Conservation (phyloP, 2,329 filamentous ascomycete genomes). For the Spiromastix sp. region DNA sequence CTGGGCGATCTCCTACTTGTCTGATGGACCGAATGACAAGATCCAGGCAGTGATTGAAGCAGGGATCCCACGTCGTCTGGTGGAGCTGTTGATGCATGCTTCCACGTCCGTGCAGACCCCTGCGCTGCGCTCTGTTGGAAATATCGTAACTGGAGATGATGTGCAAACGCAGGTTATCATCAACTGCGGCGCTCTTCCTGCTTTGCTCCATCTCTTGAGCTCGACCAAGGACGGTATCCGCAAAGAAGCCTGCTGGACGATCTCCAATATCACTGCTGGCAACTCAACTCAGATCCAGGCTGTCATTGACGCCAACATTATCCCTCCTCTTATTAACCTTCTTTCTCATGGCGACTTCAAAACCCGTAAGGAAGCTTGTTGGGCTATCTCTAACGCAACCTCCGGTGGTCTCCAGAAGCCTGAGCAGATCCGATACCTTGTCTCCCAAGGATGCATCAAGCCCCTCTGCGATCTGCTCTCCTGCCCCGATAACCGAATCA, state of each 20-base stretch:
- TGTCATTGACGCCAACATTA: slow-evolving; percentile 93
- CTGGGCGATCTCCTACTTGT: slow-evolving; percentile 98
- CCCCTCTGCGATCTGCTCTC: slow-evolving; percentile 88
- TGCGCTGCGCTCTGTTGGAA: slow-evolving; percentile 90
- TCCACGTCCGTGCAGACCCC: slow-evolving; percentile 98
- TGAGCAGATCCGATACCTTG: slow-evolving; percentile 93
- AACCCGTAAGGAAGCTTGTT: slow-evolving; percentile 98
- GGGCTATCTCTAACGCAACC: slow-evolving; percentile 98
- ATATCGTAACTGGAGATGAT: slow-evolving; percentile 97
- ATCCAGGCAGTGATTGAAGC: slow-evolving; percentile 99
- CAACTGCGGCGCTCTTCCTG: slow-evolving; percentile 88
- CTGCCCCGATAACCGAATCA: slow-evolving; percentile 99
- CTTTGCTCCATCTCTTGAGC: slow-evolving; percentile 84
- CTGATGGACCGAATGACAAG: slow-evolving; percentile 96
- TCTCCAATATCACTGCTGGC: slow-evolving; percentile 96
- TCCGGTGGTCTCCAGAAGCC: slow-evolving; percentile 97
- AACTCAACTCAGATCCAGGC: slow-evolving; percentile 97
- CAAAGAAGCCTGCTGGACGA: slow-evolving; percentile 99
- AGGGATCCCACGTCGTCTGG: slow-evolving; percentile 88
- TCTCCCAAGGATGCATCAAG: slow-evolving; percentile 90
- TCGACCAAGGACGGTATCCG: slow-evolving; percentile 98
- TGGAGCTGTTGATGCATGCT: slow-evolving; percentile 95
- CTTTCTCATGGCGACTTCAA: slow-evolving; percentile 96
- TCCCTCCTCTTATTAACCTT: slow-evolving; percentile 90
- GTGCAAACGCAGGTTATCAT: slow-evolving; percentile 99